A percentile compares a stretch with the other conserved stretches of the same genome.
These are phyloP conservation scores for Seminavis robusta DNA, from an alignment of 108 stramenopile species.

Conservation along the genomic window DNA sequence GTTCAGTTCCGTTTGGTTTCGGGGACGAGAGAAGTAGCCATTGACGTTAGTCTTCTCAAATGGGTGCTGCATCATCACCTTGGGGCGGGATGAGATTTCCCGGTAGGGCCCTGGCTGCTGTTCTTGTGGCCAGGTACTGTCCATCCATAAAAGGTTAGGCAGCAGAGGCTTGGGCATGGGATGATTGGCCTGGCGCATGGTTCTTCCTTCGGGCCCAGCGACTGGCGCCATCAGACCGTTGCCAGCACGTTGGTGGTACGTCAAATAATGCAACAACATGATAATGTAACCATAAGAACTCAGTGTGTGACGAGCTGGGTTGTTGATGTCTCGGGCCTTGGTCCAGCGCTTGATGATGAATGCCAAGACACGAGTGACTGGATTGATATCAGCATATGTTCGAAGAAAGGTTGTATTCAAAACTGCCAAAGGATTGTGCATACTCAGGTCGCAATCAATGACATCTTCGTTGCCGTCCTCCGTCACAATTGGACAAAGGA, in stretches of 20 bases:
- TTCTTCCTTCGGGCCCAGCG: constrained; percentile 1
- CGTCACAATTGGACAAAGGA: constrained; percentile 52
- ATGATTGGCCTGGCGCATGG: not conserved
- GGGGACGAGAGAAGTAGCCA: constrained; percentile 72
- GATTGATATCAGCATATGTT: constrained; percentile 79
- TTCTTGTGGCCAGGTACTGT: constrained; percentile 64
- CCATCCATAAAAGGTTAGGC: constrained; percentile 93
- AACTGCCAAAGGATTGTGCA: constrained; percentile 95
- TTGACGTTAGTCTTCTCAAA: constrained; percentile 62
- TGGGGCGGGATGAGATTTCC: constrained; percentile 45
- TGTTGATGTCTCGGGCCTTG: constrained; percentile 92
- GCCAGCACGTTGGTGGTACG: constrained; percentile 51
- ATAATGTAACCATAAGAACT: constrained; percentile 97
- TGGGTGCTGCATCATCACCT: constrained; percentile 64
- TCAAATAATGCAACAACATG: constrained; percentile 93
- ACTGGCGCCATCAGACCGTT: constrained; percentile 45
- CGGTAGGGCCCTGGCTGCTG: constrained; percentile 48
- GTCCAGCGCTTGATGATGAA: constrained; percentile 96
- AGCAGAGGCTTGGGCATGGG: constrained; percentile 61
- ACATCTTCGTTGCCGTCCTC: constrained; percentile 49
- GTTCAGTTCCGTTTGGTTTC: constrained; percentile 21
- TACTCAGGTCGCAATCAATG: constrained; percentile 94
- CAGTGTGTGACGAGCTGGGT: constrained; percentile 91
- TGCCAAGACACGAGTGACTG: constrained; percentile 81
- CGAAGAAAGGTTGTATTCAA: constrained; percentile 91